Evolutionary conservation across 768 basidiomycete species (phyloP), one percentile per base, ranked within the genome.

Genomic region (Lactifluus volemus): DNA sequence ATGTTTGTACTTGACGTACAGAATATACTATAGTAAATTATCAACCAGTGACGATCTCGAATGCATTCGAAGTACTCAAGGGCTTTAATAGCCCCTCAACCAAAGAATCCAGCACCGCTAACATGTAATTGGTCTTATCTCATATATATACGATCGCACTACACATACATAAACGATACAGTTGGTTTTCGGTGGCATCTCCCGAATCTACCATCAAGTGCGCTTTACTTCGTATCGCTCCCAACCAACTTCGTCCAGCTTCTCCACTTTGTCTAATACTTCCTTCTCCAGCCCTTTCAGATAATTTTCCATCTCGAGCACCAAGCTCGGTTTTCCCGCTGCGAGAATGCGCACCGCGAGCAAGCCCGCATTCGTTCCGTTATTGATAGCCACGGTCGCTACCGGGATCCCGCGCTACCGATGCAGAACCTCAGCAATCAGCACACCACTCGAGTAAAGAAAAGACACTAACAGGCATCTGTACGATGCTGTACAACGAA

Each of bases 371-470:
- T 98, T 99, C 58, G 84, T 91, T 17, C 89, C 84, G 68, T 97
- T 97, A 72, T 95, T 93, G 71, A 98, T 98, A 0, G 95, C 96
- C 17, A 98, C 94, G 2, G 96, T 98, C 4, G 97, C 97, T 14
- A 96, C 93, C 4, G 97, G 97, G 60, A 98, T 89, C 17, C 96
- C 97, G 41, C 96, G 84, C 95, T 97, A 63, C 14, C 15, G 55
- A 56, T 67, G 57, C 39, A 39, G 12, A 38, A 11, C 38, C 38
- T 36, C 30, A 53, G 19, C 19, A 17, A 51, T 32, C 38, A 50
- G 49, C 55, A 45, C 49, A 45, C 49, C 29, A 65, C 49, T 34
- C 32, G 32, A 34, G 32, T n/a, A 34, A 59, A 36, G 47, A 34
- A 59, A 36, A 47, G 14, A 80, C 25, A 25, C 90, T 67, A 70